A percentile compares a stretch with the other conserved stretches of the same genome.
Evolutionary conservation across 306 rosid species (phyloP).

Genomic region (Acacia crassicarpa): DNA sequence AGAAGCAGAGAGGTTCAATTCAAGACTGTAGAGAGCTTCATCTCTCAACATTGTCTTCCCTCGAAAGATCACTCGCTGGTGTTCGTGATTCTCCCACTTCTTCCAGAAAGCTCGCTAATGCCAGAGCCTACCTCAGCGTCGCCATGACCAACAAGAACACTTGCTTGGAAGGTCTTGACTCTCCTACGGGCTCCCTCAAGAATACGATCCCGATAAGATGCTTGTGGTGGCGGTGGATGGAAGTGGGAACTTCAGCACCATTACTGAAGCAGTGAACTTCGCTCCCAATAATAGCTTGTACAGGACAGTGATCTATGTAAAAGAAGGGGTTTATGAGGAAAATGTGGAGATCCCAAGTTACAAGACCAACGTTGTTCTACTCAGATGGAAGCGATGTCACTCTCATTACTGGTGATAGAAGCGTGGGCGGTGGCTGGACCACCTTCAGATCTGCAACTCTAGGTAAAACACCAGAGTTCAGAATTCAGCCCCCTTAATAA

Average conservation of each 20-base stretch:
- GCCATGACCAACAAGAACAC: conserved; percentile 86
- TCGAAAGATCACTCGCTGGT: conserved; percentile 53
- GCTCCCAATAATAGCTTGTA: conserved; percentile 66
- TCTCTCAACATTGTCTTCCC: conserved; percentile 52
- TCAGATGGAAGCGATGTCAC: conserved; percentile 73
- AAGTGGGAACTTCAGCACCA: conserved; percentile 65
- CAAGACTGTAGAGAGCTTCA: conserved; percentile 79
- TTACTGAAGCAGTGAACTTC: conserved; percentile 61
- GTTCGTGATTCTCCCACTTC: conserved; percentile 29
- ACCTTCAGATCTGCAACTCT: conserved; percentile 81
- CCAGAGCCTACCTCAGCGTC: conserved; percentile 76
- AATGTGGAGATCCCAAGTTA: conserved; percentile 71
- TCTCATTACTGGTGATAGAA: conserved; percentile 59
- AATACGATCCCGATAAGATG: conserved; percentile 43
- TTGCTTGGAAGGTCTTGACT: conserved; percentile 74
- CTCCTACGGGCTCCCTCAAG: conserved; percentile 70
- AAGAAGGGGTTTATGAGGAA: conserved; percentile 62
- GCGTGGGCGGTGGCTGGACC: conserved; percentile 63
- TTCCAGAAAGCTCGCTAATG: conserved; percentile 41
- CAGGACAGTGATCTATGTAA: conserved; percentile 62
- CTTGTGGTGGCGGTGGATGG: conserved; percentile 73
- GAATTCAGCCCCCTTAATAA: background rate
- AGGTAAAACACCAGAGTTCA: conserved; percentile 36
- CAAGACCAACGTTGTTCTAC: conserved; percentile 66
- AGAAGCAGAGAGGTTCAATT: conserved; percentile 65